These are phyloP conservation scores for Vaucheria bursata DNA, from an alignment of 352 stramenopile species.

Conservation along the genomic window DNA sequence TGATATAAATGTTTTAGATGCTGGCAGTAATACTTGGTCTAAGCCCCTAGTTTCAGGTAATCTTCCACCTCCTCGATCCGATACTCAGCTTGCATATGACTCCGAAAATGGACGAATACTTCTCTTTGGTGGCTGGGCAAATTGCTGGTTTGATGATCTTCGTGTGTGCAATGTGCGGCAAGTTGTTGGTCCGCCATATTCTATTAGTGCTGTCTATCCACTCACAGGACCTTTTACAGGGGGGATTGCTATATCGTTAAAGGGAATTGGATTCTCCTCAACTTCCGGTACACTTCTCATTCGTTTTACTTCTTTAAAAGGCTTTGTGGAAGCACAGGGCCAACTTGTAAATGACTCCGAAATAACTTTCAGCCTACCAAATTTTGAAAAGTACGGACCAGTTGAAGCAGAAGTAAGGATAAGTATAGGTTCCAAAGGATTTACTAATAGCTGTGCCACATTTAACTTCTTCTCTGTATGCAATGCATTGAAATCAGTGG, in stretches of 20 bases:
- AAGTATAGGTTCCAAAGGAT: constrained; percentile 73
- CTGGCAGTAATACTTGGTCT: constrained; percentile 72
- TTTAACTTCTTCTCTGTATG: constrained; percentile 91
- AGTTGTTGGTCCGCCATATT: constrained; percentile 90
- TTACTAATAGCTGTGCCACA: constrained; percentile 81
- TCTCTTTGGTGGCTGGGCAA: constrained; percentile 91
- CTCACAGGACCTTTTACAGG: constrained; percentile 85
- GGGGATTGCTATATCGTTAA: constrained; percentile 66
- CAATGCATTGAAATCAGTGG: constrained; percentile 72
- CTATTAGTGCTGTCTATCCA: constrained; percentile 75
- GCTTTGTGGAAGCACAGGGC: constrained; percentile 77
- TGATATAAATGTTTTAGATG: constrained; percentile 79
- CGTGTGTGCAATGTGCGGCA: constrained; percentile 81
- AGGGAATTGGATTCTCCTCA: constrained; percentile 79
- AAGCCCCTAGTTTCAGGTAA: constrained; percentile 66
- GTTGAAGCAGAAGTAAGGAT: constrained; percentile 68
- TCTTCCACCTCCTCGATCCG: constrained; percentile 70
- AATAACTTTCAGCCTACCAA: constrained; percentile 77
- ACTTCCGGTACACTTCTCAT: constrained; percentile 52
- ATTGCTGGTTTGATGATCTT: constrained; percentile 79
- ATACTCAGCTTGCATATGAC: constrained; percentile 80
- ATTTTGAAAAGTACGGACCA: constrained; percentile 84
- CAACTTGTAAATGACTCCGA: constrained; percentile 68
- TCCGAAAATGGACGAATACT: constrained; percentile 72
- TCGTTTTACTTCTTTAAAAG: constrained; percentile 82